Conservation (phyloP, 305 asterid genomes). For the Fraxinus albicans region DNA sequence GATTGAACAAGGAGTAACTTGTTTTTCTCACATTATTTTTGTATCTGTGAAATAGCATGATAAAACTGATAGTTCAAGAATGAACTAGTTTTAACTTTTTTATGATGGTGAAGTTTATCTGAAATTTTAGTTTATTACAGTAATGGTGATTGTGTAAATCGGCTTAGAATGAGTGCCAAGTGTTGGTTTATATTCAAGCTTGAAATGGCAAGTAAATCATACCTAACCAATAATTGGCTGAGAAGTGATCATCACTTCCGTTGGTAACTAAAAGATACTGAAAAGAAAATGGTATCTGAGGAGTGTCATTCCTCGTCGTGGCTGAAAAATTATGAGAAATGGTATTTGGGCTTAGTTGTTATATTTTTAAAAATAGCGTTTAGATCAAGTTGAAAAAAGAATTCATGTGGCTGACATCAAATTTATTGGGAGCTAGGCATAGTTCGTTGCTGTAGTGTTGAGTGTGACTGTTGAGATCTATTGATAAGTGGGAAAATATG, state of each 20-base stretch:
- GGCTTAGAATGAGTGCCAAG: not conserved
- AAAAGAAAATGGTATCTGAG: not conserved
- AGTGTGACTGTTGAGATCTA: not conserved
- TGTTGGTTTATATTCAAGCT: not conserved
- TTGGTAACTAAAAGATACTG: not conserved
- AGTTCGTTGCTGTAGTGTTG: not conserved
- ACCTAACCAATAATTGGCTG: not conserved
- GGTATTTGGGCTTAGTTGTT: not conserved
- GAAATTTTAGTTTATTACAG: not conserved
- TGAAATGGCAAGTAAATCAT: not conserved
- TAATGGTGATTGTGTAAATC: not conserved
- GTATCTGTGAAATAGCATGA: not conserved
- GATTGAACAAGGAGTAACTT: not conserved
- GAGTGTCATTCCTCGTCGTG: not conserved
- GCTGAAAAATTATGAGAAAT: slow-evolving; percentile 10
- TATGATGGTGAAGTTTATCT: not conserved
- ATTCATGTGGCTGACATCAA: not conserved
- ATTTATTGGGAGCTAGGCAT: not conserved
- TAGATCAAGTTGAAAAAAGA: not conserved
- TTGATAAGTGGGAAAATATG: slow-evolving; percentile 5
- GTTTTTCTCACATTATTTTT: not conserved
- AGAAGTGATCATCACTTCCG: not conserved
- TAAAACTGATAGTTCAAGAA: not conserved
- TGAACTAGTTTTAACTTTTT: not conserved
- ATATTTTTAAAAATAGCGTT: not conserved